Conservation (phyloP, 2,329 filamentous ascomycete species). For the Seiridium unicorne region DNA sequence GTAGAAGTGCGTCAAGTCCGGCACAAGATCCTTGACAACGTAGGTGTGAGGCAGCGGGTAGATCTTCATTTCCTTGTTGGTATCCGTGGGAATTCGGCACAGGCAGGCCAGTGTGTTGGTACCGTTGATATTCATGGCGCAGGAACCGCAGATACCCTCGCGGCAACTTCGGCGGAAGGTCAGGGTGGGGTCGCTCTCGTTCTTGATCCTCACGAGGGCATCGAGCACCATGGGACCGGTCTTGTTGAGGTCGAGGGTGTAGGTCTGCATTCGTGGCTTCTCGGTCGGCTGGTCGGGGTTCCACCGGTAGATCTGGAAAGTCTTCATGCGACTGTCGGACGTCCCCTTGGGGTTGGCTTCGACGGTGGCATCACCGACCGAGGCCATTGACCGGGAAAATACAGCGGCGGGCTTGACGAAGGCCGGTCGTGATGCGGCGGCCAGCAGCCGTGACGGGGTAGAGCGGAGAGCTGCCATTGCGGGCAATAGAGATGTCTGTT, state of each 20-base stretch:
- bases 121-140: conserved; percentile 99
- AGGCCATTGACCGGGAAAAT: conserved; percentile 53
- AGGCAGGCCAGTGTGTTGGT: conserved; percentile 96
- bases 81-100: conserved; percentile 93
- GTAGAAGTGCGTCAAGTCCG: conserved; percentile 98
- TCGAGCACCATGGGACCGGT: conserved; percentile 98
- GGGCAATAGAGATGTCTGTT: conserved; percentile 13
- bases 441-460: conserved; percentile 50
- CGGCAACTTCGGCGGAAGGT: conserved; percentile 95
- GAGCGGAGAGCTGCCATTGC: conserved; percentile 63
- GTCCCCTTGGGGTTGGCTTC: conserved; percentile 59
- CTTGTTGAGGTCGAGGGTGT: conserved; percentile 96
- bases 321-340: conserved; percentile 70
- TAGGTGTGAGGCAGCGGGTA: conserved; percentile 98
- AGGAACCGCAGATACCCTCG: conserved; percentile 98
- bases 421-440: conserved; percentile 41
- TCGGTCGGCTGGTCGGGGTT: conserved; percentile 88
- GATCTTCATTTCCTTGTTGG: conserved; percentile 80
- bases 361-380: conserved; percentile 57
- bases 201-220: conserved; percentile 97
- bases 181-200: conserved; percentile 93
- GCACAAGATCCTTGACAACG: conserved; percentile 98
- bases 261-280: conserved; percentile 95
- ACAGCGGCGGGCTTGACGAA: conserved; percentile 32
- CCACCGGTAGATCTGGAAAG: conserved; percentile 99